Evolutionary conservation across 805 yeast genomes (phyloP).

Genomic region (Pichia cephalocereana): DNA sequence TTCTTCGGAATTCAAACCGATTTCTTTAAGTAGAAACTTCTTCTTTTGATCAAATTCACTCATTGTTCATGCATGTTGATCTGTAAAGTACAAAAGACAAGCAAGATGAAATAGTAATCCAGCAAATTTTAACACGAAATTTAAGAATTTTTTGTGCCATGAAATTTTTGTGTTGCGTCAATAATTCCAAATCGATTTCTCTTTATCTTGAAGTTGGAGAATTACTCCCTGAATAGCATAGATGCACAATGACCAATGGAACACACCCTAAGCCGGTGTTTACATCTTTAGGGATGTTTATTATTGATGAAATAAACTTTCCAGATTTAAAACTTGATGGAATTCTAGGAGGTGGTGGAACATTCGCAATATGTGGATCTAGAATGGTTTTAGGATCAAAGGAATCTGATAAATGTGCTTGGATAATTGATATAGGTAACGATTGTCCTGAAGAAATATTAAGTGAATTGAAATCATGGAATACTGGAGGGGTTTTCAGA

Average conservation of each 20-base stretch:
- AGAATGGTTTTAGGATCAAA: slow-evolving; percentile 39
- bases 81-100: too few relatives aligned
- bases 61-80: slow-evolving; percentile 6
- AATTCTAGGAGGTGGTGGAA: slow-evolving; percentile 86
- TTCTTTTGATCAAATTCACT: slow-evolving; percentile 67
- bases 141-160: not conserved
- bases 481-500: slow-evolving; percentile 50
- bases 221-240: not conserved
- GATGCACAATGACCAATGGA: not conserved
- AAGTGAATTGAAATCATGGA: slow-evolving; percentile 46
- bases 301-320: slow-evolving; percentile 76
- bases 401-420: slow-evolving; percentile 36
- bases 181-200: too few relatives aligned
- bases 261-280: slow-evolving; percentile 21
- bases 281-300: slow-evolving; percentile 79
- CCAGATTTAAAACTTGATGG: slow-evolving; percentile 33
- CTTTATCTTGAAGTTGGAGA: too few relatives aligned
- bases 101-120: not conserved
- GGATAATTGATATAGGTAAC: slow-evolving; percentile 70
- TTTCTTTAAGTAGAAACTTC: slow-evolving; percentile 41
- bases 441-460: slow-evolving; percentile 57
- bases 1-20: slow-evolving; percentile 31
- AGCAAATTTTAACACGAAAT: not conserved
- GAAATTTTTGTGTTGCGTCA: not conserved
- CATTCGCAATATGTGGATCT: slow-evolving; percentile 71